phyloP scores from a whole-genome alignment of 2,329 filamentous ascomycete genomes.

The Botrytis fragariae region DNA sequence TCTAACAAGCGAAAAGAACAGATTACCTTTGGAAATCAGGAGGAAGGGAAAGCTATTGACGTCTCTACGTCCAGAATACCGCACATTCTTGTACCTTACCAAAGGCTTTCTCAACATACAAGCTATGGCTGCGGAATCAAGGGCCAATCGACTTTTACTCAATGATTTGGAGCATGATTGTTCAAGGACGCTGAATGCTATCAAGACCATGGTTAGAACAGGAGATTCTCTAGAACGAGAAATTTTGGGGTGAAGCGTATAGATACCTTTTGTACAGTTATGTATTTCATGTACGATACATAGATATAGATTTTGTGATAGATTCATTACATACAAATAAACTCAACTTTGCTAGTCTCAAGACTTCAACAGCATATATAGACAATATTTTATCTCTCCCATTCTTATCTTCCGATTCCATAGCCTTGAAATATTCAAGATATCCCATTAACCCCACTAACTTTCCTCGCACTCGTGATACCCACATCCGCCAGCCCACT shows the following conservation, averaged over 20 bases:
- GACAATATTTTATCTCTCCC: not conserved
- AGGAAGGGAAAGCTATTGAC: slow-evolving; percentile 27
- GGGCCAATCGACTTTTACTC: slow-evolving; percentile 29
- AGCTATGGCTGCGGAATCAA: slow-evolving; percentile 32
- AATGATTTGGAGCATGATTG: slow-evolving; percentile 32
- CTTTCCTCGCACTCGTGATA: slow-evolving; percentile 31
- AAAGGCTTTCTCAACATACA: slow-evolving; percentile 34
- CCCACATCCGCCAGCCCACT: slow-evolving; percentile 27
- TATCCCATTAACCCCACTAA: slow-evolving; percentile 9
- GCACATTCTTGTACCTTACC: slow-evolving; percentile 36
- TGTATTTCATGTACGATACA: slow-evolving; percentile 3
- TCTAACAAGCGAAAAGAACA: slow-evolving; percentile 28
- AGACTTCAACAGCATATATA: not conserved
- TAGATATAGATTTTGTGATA: not conserved
- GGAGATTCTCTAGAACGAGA: slow-evolving; percentile 32
- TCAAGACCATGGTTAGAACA: slow-evolving; percentile 35
- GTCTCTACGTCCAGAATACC: slow-evolving; percentile 33
- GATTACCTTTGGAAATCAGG: slow-evolving; percentile 32
- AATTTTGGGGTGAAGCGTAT: slow-evolving; percentile 18
- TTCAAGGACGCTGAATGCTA: slow-evolving; percentile 35
- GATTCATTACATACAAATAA: not conserved
- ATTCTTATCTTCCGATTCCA: not conserved
- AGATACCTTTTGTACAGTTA: not conserved
- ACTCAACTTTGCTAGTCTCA: slow-evolving; percentile 1
- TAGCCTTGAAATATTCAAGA: not conserved